Base-by-base conservation (phyloP, 2,329 filamentous ascomycete species). In the Botryotinia narcissicola region DNA sequence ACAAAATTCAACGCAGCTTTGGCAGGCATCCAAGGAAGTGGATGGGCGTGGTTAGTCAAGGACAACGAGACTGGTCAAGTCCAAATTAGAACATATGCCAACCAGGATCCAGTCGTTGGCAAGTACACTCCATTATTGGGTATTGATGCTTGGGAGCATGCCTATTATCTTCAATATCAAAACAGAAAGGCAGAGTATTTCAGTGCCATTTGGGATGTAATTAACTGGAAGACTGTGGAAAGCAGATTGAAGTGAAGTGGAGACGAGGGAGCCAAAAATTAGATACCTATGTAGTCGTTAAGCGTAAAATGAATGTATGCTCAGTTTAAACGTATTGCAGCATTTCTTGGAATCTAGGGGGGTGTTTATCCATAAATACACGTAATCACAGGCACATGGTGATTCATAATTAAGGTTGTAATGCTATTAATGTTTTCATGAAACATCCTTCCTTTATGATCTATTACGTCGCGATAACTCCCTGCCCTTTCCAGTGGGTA, bases 111-210 rank as follows among this genome's bases (percentile, higher is more conserved):
- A 40, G 92, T 98, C 44, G 88, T 94, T 22, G 94, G 94, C 68
- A 92, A 92, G 82, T 93, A 92, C 82, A 87, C 90, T 80, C 95
- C 95, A 54, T 86, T 98, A 67, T 85, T 98, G 64, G 95, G 95
- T 73, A 92, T 98, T 80, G 95, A 98, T 85, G 95, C 94, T 72
- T 97, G 94, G 94, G 94, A 97, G 87, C 94, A 97, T 84, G 94
- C 94, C 70, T 97, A 97, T 87, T 97, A 97, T 85, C 87, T 97
- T 75, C 93, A 97, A 86, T 97, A 97, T 86, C 89, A 97, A 89
- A 97, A 97, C 88, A 91, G 94, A 84, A 97, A 97, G 90, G 94
- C 92, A 73, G 94, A 97, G 86, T 97, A 97, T 87, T 97, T 97
- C 84, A 89, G 89, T 80, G 93, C 93, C 74, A 92, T 97, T 82